Evolutionary conservation across 2,329 filamentous ascomycete genomes (phyloP), one percentile per base, ranked within the genome.

Genomic region (Knufia petricola): DNA sequence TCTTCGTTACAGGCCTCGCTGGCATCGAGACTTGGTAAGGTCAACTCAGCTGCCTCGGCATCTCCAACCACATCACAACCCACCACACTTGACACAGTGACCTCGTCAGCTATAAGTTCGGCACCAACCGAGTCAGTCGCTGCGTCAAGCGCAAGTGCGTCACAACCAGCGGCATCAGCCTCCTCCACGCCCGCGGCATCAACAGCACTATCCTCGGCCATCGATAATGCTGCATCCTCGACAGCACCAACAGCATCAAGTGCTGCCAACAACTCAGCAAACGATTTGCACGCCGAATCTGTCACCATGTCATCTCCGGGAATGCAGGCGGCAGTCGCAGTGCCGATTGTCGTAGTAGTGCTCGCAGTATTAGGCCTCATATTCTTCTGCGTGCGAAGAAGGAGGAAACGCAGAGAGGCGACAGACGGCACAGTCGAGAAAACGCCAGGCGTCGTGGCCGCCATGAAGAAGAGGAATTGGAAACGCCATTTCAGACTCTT

Each of bases 401-500:
- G 54, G 45, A 52, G 50, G 28, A 48, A 49, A 50, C 52, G 44
- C 30, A 32, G 19, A 48, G 38, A 32, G 17, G 40, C 28, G 24
- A 39, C 38, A 15, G 52, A 38, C 8, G 53, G 46, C 3, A 47
- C 23, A 24, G 40, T 53, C 32, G 46, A 52, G 36, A 46, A 48
- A 17, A 52, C 52, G 21, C 52, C 54, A 21, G 20, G 54, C 52
- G 21, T 53, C 54, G 26, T 10, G 36, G 9, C 34, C 37, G 15
- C 44, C 15, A 30, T 13, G 12, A 7, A 30, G 15, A 50, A 50
- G 39, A 58, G 56, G 52, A 55, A 55, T 46, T 59, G 56, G 56
- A 55, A 55, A 3, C 49, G 56, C 31, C 56, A 59, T 43, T 43
- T 59, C 36, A 51, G 55, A 13, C 52, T 53, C 12, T 59, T 59